A percentile compares a stretch with the other conserved stretches of the same genome.
phyloP scores from a whole-genome alignment of 352 stramenopile species.

The Globisporangium paroecandrum region DNA sequence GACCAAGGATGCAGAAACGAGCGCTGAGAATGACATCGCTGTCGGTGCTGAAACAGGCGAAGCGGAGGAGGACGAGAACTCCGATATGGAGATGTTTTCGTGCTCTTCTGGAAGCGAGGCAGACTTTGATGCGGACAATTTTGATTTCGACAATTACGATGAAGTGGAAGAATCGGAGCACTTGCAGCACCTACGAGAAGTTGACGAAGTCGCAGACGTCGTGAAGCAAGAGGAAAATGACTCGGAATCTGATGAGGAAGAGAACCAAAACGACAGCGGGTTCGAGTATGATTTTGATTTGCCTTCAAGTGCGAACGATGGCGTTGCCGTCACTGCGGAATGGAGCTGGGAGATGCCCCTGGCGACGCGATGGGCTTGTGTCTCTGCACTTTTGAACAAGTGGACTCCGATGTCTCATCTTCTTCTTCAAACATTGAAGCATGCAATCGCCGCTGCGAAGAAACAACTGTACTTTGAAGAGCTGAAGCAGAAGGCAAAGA shows the following conservation, averaged over 20 bases:
- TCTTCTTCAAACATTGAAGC: conserved; percentile 10
- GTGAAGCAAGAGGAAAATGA: conserved; percentile 28
- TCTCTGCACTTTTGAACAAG: conserved; percentile 26
- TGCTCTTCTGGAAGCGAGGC: conserved; percentile 30
- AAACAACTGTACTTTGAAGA: conserved; percentile 57
- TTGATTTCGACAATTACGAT: conserved; percentile 42
- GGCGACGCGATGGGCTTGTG: conserved; percentile 48
- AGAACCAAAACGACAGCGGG: conserved; percentile 13
- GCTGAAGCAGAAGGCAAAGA: conserved; percentile 54
- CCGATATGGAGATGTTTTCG: conserved; percentile 20
- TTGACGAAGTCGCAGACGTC: conserved; percentile 59
- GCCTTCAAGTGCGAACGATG: not conserved
- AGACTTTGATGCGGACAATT: conserved; percentile 39
- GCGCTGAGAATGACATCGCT: not conserved
- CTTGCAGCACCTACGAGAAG: conserved; percentile 79
- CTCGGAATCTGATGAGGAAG: not conserved
- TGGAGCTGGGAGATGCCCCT: conserved; percentile 81
- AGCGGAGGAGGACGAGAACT: not conserved
- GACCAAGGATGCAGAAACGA: not conserved
- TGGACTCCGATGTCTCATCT: conserved; percentile 21
- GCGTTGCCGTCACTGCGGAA: conserved; percentile 18
- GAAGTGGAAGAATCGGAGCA: conserved; percentile 80
- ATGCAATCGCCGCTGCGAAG: conserved; percentile 25
- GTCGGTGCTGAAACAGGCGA: not conserved
- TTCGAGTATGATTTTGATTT: conserved; percentile 18